Conservation (phyloP, 2,329 filamentous ascomycete species). For the Macrophomina phaseolina region DNA sequence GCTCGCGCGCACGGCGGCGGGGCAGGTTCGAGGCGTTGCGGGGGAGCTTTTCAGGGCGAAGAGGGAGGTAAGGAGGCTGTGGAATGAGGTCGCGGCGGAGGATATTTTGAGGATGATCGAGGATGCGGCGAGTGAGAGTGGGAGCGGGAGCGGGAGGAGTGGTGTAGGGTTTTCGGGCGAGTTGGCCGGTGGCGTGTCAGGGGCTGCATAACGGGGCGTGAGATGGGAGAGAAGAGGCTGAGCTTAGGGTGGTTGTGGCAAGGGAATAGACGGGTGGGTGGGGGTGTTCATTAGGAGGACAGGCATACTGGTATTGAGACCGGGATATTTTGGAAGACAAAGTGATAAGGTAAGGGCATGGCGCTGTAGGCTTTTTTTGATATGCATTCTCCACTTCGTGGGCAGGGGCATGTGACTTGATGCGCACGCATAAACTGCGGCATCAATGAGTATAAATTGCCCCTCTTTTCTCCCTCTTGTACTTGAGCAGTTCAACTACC, state of each 20-base stretch:
- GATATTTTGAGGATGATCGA: constrained; percentile 25
- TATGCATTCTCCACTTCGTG: too few relatives aligned
- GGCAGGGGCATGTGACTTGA: too few relatives aligned
- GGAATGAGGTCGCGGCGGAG: constrained; percentile 22
- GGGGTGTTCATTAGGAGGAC: too few relatives aligned
- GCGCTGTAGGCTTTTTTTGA: too few relatives aligned
- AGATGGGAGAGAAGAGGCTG: not conserved
- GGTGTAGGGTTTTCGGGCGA: not conserved
- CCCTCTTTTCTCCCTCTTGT: too few relatives aligned
- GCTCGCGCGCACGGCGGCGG: constrained; percentile 71
- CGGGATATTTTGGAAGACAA: too few relatives aligned
- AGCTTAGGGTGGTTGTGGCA: not conserved
- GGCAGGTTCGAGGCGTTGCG: constrained; percentile 79
- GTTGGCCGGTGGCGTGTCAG: not conserved
- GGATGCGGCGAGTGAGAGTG: constrained; percentile 22
- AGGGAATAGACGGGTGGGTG: not conserved
- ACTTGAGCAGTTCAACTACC: too few relatives aligned
- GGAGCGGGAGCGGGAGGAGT: not conserved
- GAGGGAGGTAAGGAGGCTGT: constrained; percentile 42
- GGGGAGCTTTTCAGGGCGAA: constrained; percentile 67
- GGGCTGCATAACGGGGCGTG: not conserved
- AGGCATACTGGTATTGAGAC: too few relatives aligned
- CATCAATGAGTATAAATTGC: too few relatives aligned
- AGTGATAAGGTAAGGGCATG: too few relatives aligned
- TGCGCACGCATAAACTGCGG: too few relatives aligned